Percentiles rank a stretch among this genome's conserved stretches.
Conservation (phyloP, 805 yeast genomes). For the Metschnikowia peoriensis region DNA sequence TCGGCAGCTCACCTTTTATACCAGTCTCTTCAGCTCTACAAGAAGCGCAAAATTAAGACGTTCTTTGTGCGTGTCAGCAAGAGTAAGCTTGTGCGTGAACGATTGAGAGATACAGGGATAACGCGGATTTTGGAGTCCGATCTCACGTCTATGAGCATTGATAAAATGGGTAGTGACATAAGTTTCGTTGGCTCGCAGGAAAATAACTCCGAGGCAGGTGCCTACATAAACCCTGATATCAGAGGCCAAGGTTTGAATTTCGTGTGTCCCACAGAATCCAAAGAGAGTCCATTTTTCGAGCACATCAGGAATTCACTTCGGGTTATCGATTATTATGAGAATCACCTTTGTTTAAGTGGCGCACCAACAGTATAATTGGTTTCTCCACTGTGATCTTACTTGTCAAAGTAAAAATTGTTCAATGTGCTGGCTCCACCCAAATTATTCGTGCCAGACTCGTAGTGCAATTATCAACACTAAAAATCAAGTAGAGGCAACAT, state of each 20-base stretch:
- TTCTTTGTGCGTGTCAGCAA: constrained; percentile 38
- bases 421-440: too few relatives aligned
- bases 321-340: constrained; percentile 37
- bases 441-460: too few relatives aligned
- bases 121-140: constrained; percentile 24
- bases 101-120: constrained; percentile 34
- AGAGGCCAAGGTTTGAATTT: neutral
- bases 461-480: too few relatives aligned
- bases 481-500: too few relatives aligned
- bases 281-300: constrained; percentile 30
- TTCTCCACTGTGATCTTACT: neutral
- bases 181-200: neutral
- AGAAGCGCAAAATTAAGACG: constrained; percentile 27
- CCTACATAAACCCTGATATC: neutral
- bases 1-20: constrained; percentile 40
- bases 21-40: constrained; percentile 29
- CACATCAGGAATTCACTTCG: constrained; percentile 41
- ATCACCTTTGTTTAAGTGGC: neutral
- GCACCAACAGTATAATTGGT: neutral
- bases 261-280: constrained; percentile 17
- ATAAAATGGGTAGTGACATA: neutral
- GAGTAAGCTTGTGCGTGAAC: constrained; percentile 24
- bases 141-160: constrained; percentile 24
- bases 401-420: neutral
- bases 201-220: neutral